These are phyloP conservation scores for Candida quercuum DNA, from an alignment of 805 yeast genomes.

Conservation along the genomic window DNA sequence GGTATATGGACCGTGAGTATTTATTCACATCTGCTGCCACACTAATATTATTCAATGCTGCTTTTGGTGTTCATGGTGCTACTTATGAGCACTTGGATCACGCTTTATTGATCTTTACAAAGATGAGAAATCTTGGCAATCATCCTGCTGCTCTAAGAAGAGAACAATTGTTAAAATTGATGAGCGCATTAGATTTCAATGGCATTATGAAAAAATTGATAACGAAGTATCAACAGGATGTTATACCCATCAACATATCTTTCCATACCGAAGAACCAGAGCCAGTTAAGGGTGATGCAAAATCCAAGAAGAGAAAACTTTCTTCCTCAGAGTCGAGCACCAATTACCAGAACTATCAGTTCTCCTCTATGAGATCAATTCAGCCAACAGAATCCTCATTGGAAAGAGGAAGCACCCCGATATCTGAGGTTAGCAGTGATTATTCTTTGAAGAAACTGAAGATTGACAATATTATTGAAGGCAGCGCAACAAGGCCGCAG, in stretches of 20 bases:
- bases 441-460: conserved; percentile 8
- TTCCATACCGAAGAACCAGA: background rate
- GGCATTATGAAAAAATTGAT: conserved; percentile 56
- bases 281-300: too few species aligned
- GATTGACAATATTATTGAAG: conserved; percentile 12
- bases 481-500: background rate
- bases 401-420: background rate
- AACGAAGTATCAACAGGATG: conserved; percentile 50
- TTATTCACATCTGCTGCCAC: conserved; percentile 75
- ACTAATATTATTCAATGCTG: conserved; percentile 64
- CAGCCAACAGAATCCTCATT: background rate
- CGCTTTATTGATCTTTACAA: conserved; percentile 62
- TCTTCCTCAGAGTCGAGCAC: background rate
- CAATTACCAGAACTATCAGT: background rate
- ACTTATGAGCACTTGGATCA: conserved; percentile 69
- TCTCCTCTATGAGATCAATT: background rate
- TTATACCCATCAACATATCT: background rate
- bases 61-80: conserved; percentile 78
- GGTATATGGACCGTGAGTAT: conserved; percentile 84
- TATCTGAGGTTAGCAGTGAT: background rate
- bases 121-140: conserved; percentile 72
- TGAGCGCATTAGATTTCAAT: conserved; percentile 63
- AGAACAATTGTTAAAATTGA: conserved; percentile 62
- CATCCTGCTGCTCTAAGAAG: conserved; percentile 75
- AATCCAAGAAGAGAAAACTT: background rate